phyloP scores from a whole-genome alignment of 176 grass and related monocot species.

The Guadua angustifolia region DNA sequence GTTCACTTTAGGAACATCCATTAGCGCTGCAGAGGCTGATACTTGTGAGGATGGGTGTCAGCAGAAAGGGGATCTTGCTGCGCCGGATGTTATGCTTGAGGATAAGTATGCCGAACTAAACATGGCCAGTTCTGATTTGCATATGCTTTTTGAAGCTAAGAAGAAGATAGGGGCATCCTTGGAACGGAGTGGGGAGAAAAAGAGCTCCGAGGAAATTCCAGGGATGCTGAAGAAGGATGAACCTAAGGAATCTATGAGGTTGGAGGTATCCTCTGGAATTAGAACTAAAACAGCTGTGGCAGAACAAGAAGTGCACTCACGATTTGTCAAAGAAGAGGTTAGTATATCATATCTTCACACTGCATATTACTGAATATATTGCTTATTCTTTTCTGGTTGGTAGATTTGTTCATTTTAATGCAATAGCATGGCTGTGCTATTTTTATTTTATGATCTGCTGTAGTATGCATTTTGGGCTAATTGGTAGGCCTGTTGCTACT shows the following conservation, averaged over 20 bases:
- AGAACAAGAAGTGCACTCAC: conserved; percentile 45
- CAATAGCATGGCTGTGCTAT: neutral
- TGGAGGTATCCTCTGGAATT: conserved; percentile 40
- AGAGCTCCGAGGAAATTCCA: conserved; percentile 32
- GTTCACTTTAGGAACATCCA: conserved; percentile 44
- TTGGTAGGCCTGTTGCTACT: conserved; percentile 14
- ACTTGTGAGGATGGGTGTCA: conserved; percentile 25
- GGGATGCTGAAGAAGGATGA: conserved; percentile 51
- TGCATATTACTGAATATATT: neutral
- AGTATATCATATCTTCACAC: conserved; percentile 31
- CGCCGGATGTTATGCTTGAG: conserved; percentile 37
- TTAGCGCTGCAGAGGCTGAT: conserved; percentile 25
- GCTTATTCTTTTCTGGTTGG: neutral
- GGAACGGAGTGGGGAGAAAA: conserved; percentile 47
- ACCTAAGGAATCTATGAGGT: conserved; percentile 35
- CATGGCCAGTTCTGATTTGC: conserved; percentile 53
- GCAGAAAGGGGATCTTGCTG: conserved; percentile 26
- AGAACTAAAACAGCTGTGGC: conserved; percentile 17
- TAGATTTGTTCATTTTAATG: conserved; percentile 14
- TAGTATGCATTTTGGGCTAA: conserved; percentile 10
- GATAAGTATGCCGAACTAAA: conserved; percentile 42
- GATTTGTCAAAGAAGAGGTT: conserved; percentile 60
- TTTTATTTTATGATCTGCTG: conserved; percentile 23
- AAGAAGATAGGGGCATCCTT: conserved; percentile 50
- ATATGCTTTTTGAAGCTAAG: conserved; percentile 46